Conservation (phyloP, 73 alveolate genomes). For the Symbiodinium pilosum region DNA sequence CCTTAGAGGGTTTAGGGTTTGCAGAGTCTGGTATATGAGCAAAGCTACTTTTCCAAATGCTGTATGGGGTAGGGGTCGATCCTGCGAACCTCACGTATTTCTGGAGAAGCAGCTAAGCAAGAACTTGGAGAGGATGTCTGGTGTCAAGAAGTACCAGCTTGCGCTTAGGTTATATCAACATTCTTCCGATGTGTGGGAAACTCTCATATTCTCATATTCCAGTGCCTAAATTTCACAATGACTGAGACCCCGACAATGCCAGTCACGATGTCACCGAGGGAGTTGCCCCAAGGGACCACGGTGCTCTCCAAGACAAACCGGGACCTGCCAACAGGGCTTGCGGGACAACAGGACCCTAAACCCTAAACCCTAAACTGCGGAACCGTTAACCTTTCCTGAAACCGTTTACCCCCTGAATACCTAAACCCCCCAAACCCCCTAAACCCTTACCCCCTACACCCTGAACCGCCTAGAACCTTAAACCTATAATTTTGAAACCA, state of each 20-base stretch:
- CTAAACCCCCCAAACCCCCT: neutral
- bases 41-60: too few relatives aligned
- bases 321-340: slow-evolving; percentile 10
- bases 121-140: too few relatives aligned
- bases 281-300: slow-evolving; percentile 88
- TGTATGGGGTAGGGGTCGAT: too few relatives aligned
- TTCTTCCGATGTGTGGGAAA: too few relatives aligned
- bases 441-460: neutral
- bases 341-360: too few relatives aligned
- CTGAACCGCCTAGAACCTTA: neutral
- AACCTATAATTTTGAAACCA: neutral
- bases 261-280: slow-evolving; percentile 59
- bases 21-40: too few relatives aligned
- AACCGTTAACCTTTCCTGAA: neutral
- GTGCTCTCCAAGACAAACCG: slow-evolving; percentile 78
- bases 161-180: too few relatives aligned
- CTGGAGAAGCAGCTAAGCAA: too few relatives aligned
- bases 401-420: neutral
- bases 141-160: too few relatives aligned
- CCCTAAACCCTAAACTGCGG: neutral
- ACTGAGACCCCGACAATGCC: neutral
- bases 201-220: neutral
- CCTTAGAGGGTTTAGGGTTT: too few relatives aligned
- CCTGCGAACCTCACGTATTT: too few relatives aligned
- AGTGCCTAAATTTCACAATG: too few relatives aligned